Conservation (phyloP, 495 filamentous ascomycete species). For the Lasiosphaeria miniovina region DNA sequence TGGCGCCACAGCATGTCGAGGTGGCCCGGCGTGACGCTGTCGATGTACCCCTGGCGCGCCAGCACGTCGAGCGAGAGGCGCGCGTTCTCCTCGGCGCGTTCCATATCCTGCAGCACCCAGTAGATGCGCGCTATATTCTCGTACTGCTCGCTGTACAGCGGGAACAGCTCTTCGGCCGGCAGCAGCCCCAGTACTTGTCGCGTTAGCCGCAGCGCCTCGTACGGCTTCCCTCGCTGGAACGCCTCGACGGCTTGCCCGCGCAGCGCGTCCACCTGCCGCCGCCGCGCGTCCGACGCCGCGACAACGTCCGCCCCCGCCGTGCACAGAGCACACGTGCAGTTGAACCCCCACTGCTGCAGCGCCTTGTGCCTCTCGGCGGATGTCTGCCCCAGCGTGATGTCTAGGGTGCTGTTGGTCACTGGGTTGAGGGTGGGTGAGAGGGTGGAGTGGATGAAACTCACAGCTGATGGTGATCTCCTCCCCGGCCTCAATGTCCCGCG, state of each 20-base stretch:
- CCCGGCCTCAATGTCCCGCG: slow-evolving; percentile 32
- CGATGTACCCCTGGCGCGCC: slow-evolving; percentile 25
- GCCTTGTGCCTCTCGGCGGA: slow-evolving; percentile 23
- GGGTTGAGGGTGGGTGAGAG: not conserved
- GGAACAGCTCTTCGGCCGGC: slow-evolving; percentile 31
- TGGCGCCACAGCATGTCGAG: slow-evolving; percentile 15
- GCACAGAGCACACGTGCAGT: slow-evolving; percentile 40
- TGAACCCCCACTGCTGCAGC: slow-evolving; percentile 38
- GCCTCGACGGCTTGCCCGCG: slow-evolving; percentile 33
- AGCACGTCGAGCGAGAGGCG: slow-evolving; percentile 33
- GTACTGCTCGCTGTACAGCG: slow-evolving; percentile 36
- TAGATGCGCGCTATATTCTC: slow-evolving; percentile 41
- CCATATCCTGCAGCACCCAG: slow-evolving; percentile 32
- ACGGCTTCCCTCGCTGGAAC: slow-evolving; percentile 27
- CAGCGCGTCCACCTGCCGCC: slow-evolving; percentile 29
- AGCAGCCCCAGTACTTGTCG: slow-evolving; percentile 32
- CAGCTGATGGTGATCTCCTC: slow-evolving; percentile 45
- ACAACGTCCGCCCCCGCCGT: slow-evolving; percentile 24
- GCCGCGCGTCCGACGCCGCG: slow-evolving; percentile 34
- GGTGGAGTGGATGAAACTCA: slow-evolving; percentile 11
- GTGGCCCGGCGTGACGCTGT: slow-evolving; percentile 1
- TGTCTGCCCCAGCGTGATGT: slow-evolving; percentile 32
- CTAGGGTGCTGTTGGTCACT: slow-evolving; percentile 14
- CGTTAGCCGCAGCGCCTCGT: slow-evolving; percentile 35
- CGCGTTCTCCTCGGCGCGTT: slow-evolving; percentile 33